These are phyloP conservation scores for Cytospora mali DNA, from an alignment of 2,329 filamentous ascomycete species.

Conservation along the genomic window DNA sequence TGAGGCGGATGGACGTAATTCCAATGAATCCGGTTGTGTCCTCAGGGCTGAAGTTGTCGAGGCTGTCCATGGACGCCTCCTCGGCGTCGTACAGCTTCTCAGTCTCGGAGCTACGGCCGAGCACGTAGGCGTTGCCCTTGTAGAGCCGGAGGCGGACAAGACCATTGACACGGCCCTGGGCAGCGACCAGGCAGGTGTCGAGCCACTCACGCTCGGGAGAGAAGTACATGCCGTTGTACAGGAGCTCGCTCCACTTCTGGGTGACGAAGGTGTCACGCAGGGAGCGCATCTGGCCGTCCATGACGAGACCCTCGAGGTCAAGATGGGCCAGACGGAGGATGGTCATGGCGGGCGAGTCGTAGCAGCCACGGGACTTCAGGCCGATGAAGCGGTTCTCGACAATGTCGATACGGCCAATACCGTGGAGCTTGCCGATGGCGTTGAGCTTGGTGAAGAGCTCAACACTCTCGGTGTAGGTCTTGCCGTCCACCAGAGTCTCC, in stretches of 20 bases:
- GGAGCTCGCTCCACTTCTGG: conserved; percentile 50
- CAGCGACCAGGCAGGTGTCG: conserved; percentile 64
- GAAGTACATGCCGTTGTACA: conserved; percentile 53
- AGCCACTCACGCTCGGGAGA: conserved; percentile 58
- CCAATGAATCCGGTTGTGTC: conserved; percentile 46
- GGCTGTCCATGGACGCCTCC: conserved; percentile 48
- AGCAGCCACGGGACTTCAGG: conserved; percentile 79
- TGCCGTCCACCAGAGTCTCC: conserved; percentile 46
- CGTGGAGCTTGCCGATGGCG: conserved; percentile 70
- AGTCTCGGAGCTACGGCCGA: conserved; percentile 48
- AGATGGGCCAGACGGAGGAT: conserved; percentile 44
- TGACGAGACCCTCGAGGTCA: conserved; percentile 52
- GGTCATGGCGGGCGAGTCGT: conserved; percentile 65
- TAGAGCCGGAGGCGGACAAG: conserved; percentile 40
- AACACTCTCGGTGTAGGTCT: conserved; percentile 68
- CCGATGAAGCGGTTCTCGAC: conserved; percentile 65
- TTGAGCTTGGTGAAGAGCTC: conserved; percentile 75
- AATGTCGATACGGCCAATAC: conserved; percentile 81
- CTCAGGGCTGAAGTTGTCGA: conserved; percentile 31
- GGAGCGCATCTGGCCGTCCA: conserved; percentile 61
- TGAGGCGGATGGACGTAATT: conserved; percentile 57
- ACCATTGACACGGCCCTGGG: conserved; percentile 54
- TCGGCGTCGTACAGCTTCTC: conserved; percentile 55
- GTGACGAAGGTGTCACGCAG: conserved; percentile 62
- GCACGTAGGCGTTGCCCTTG: conserved; percentile 48